A percentile compares a stretch with the other conserved stretches of the same genome.
Evolutionary conservation across 345 rosid genomes (phyloP).

Genomic region (Euphorbia peplus): DNA sequence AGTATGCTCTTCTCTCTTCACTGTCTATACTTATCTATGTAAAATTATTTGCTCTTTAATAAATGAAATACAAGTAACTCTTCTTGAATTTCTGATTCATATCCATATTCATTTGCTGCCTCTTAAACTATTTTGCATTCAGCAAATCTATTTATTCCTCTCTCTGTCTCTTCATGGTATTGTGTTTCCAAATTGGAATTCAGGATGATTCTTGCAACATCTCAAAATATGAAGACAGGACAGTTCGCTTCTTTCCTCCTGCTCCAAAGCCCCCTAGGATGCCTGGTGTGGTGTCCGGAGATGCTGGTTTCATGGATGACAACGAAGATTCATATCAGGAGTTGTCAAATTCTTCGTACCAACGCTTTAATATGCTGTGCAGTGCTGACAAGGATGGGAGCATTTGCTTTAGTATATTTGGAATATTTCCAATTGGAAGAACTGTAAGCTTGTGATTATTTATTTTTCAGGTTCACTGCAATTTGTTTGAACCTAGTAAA

Average conservation of each 20-base stretch:
- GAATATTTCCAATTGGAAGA: conserved; percentile 87
- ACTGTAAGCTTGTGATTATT: conserved; percentile 48
- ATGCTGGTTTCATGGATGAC: conserved; percentile 74
- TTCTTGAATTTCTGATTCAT: neutral
- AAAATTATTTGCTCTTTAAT: neutral
- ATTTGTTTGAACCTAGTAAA: neutral
- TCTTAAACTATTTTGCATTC: conserved; percentile 3
- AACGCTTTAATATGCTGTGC: conserved; percentile 81
- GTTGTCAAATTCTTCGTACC: conserved; percentile 71
- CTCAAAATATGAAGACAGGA: conserved; percentile 70
- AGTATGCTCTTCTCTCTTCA: conserved; percentile 33
- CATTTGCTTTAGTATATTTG: conserved; percentile 83
- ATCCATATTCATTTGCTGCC: conserved; percentile 2
- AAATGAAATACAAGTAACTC: neutral
- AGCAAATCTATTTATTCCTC: neutral
- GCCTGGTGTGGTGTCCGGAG: conserved; percentile 81
- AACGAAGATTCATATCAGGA: conserved; percentile 76
- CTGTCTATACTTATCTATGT: neutral
- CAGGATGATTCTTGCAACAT: conserved; percentile 47
- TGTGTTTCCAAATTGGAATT: conserved; percentile 6
- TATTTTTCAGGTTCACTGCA: neutral
- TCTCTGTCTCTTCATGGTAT: neutral
- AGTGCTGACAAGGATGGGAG: conserved; percentile 84
- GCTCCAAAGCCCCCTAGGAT: conserved; percentile 82
- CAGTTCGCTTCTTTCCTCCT: conserved; percentile 82